Base-by-base conservation (phyloP, 371 early-diverging fungal genomes). In the Lichtheimia hyalospora region DNA sequence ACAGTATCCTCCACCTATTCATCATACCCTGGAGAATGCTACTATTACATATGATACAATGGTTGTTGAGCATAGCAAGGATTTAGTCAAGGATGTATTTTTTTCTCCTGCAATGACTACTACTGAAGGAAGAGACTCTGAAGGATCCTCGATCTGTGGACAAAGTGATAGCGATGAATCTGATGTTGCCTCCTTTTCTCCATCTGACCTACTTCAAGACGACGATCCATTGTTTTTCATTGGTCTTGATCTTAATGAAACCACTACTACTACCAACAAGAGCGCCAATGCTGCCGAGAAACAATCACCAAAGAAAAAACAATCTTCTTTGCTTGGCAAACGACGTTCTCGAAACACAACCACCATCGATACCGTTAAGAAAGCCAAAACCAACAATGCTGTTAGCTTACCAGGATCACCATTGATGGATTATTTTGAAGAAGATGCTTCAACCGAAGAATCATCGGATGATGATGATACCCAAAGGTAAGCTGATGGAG, bases 11-110 rank as follows among this genome's bases (percentile, higher is more conserved):
- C 62, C 62, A 18, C 77, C 77, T 40, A 77, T 77, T 54, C 77
- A 81, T 54, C 77, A 73, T 54, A 77, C 81, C 0, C 58, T 81
- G n/a, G 77, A 77, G 54, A 81, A 81, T 48, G 73, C 75, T 13
- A 80, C 77, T 7, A 81, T 81, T 48, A 70, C 72, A 12, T 81
- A 71, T 65, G 77, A 77, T 56, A 68, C 67, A 5, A 34, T 34
- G 34, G 57, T 60, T 4, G 24, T 60, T 12, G 65, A 70, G 10
- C 64, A 64, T 13, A 54, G 60, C 27, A 52, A 60, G 18, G 78
- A 78, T 42, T 52, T 77, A 8, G 78, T 78, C 44, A 78, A 78
- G 58, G 78, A 78, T 34, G 78, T 78, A 10, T 78, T 78, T 48
- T 74, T 78, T 24, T 78, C 78, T 7, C 78, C 74, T 14, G 73